phyloP scores from a whole-genome alignment of 176 grass and related monocot species.

The Aegilops bicornis region DNA sequence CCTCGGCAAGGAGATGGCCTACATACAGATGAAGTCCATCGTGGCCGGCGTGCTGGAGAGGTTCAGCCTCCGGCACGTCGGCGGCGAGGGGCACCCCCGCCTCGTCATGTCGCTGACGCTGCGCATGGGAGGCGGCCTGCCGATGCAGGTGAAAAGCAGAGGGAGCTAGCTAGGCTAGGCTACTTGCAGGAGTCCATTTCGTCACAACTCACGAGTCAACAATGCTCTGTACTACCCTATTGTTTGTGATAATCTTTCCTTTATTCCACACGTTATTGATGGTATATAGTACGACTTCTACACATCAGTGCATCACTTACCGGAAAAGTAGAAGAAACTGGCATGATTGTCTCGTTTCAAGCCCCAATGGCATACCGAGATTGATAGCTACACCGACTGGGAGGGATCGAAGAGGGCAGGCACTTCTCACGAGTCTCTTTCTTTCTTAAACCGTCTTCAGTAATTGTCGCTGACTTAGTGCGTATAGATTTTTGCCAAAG shows the following conservation, averaged over 20 bases:
- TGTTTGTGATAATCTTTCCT: no score
- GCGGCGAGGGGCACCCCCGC: conserved; percentile 23
- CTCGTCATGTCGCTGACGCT: conserved; percentile 53
- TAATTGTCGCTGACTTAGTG: no score
- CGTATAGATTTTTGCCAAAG: no score
- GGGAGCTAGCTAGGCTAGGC: not conserved
- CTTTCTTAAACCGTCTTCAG: not conserved
- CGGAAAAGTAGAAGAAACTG: not conserved
- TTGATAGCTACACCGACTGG: not conserved
- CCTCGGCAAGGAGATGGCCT: conserved; percentile 77
- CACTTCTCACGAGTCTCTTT: not conserved
- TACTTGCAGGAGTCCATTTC: not conserved
- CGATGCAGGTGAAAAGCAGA: conserved; percentile 22
- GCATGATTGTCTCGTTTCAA: no score
- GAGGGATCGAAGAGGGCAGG: not conserved
- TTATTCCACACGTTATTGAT: no score
- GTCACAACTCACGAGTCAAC: no score
- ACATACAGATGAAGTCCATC: conserved; percentile 77
- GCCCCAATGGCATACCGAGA: not conserved
- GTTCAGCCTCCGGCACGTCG: conserved; percentile 35
- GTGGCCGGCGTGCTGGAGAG: conserved; percentile 47
- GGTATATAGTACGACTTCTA: not conserved
- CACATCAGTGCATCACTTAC: not conserved
- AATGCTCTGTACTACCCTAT: no score
- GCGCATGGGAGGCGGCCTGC: conserved; percentile 52